These are phyloP conservation scores for Pleurotus sapidus DNA, from an alignment of 768 basidiomycete genomes.

Conservation along the genomic window DNA sequence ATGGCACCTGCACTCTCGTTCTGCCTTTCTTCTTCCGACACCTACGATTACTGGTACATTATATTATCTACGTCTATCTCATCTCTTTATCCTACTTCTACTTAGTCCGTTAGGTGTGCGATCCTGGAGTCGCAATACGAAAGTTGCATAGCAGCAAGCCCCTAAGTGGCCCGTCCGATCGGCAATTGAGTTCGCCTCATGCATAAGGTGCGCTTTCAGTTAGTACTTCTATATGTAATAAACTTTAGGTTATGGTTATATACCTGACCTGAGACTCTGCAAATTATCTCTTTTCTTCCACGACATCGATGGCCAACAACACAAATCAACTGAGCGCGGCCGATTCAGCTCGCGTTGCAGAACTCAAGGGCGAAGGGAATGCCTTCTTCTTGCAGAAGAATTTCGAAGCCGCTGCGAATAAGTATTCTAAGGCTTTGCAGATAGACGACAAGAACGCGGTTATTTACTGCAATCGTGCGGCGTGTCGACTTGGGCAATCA, in stretches of 20 bases:
- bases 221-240: background rate
- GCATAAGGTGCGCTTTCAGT: background rate
- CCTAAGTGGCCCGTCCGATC: no score
- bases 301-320: background rate
- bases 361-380: slow-evolving; percentile 20
- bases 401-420: slow-evolving; percentile 7
- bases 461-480: slow-evolving; percentile 18
- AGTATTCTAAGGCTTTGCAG: slow-evolving; percentile 12
- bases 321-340: background rate
- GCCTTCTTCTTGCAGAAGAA: slow-evolving; percentile 15
- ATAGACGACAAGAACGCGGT: slow-evolving; percentile 15
- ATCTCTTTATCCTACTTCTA: no score
- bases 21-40: background rate
- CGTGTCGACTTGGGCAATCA: slow-evolving; percentile 14
- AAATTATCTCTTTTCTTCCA: background rate
- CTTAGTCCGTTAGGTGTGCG: no score
- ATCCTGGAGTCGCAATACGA: no score
- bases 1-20: background rate
- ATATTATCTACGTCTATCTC: no score
- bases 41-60: background rate
- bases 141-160: no score
- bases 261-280: background rate
- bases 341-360: background rate
- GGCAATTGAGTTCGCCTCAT: no score
- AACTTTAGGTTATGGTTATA: background rate